Conservation (phyloP, 805 yeast genomes). For the Cyberlindnera mrakii region DNA sequence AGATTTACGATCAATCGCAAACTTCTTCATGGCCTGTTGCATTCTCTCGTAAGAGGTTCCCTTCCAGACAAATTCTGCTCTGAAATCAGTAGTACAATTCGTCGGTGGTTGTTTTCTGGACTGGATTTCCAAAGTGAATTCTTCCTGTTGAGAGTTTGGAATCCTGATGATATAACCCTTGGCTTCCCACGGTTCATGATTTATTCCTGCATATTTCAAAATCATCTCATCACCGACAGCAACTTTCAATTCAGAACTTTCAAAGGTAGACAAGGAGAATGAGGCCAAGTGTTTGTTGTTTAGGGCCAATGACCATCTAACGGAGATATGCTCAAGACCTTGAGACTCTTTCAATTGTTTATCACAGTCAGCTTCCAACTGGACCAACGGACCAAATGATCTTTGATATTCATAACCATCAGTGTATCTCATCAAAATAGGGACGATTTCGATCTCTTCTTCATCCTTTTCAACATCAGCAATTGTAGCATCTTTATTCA, state of each 20-base stretch:
- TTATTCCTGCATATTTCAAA: constrained; percentile 53
- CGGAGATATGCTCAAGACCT: constrained; percentile 64
- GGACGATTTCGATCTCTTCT: constrained; percentile 52
- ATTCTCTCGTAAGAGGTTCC: constrained; percentile 77
- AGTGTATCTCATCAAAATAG: constrained; percentile 67
- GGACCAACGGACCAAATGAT: constrained; percentile 76
- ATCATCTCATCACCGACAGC: constrained; percentile 83
- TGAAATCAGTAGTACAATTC: constrained; percentile 55
- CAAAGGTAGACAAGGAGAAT: constrained; percentile 63
- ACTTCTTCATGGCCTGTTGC: constrained; percentile 67
- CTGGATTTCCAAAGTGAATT: constrained; percentile 63
- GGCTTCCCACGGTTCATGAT: constrained; percentile 63
- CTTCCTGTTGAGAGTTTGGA: constrained; percentile 62
- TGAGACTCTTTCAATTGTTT: constrained; percentile 68
- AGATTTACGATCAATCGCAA: constrained; percentile 66
- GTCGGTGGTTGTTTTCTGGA: constrained; percentile 48
- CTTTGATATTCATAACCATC: constrained; percentile 85
- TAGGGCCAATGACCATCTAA: constrained; percentile 67
- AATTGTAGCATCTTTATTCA: constrained; percentile 64
- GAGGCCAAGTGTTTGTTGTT: constrained; percentile 63
- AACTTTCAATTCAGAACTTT: constrained; percentile 56
- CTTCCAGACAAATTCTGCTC: constrained; percentile 87
- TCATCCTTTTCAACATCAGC: constrained; percentile 52
- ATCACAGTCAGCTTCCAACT: constrained; percentile 78
- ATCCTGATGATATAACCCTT: constrained; percentile 64